These are phyloP conservation scores for Hyparrhenia diplandra DNA, from an alignment of 176 grass and related monocot species.

Conservation along the genomic window DNA sequence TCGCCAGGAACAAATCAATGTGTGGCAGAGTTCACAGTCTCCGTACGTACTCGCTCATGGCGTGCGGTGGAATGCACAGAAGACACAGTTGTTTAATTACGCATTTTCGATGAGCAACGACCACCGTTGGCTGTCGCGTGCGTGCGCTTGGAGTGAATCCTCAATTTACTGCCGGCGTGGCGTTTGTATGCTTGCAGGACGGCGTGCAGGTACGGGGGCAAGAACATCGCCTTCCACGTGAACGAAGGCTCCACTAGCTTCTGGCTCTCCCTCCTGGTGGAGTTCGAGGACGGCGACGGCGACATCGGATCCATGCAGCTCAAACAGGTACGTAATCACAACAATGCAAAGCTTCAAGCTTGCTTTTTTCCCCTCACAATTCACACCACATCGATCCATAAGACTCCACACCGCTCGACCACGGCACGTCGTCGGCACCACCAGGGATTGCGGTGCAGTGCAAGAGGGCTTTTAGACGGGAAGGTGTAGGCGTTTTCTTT, in stretches of 20 bases:
- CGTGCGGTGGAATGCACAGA: not conserved
- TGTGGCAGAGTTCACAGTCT: not conserved
- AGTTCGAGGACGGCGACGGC: slow-evolving; percentile 93
- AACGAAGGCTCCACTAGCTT: slow-evolving; percentile 86
- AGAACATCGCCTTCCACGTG: slow-evolving; percentile 90
- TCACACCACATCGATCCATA: not conserved
- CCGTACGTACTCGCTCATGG: not conserved
- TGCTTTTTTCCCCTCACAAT: too few species aligned
- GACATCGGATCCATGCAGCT: slow-evolving; percentile 94
- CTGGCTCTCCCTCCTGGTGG: slow-evolving; percentile 92
- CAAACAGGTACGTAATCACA: slow-evolving; percentile 54
- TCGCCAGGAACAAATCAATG: not conserved
- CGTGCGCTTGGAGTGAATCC: not conserved
- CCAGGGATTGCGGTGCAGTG: not conserved
- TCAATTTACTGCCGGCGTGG: not conserved
- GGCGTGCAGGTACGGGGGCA: slow-evolving; percentile 71
- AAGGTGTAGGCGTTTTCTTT: not conserved
- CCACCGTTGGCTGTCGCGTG: not conserved
- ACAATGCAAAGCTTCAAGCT: too few species aligned
- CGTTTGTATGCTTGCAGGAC: slow-evolving; percentile 41
- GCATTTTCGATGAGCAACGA: too few species aligned
- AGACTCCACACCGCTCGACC: not conserved
- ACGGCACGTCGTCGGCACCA: not conserved
- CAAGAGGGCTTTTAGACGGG: not conserved
- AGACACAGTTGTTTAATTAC: not conserved